phyloP scores from a whole-genome alignment of 371 early-diverging fungal species.

The Apophysomyces variabilis region DNA sequence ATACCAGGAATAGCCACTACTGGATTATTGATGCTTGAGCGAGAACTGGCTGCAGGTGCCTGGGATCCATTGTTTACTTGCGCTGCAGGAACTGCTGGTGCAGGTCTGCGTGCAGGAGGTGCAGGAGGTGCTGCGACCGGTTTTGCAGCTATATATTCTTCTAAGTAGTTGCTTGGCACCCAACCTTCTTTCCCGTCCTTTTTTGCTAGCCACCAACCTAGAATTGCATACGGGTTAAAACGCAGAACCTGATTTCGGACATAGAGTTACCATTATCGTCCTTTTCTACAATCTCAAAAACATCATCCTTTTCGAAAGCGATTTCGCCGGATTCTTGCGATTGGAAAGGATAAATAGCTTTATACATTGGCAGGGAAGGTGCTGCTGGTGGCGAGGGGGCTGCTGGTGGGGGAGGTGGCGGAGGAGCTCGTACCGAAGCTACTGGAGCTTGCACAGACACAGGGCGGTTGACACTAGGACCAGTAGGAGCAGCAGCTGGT shows the following conservation, averaged over 20 bases:
- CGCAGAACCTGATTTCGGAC: not conserved
- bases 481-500: constrained; percentile 17
- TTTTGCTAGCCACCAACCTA: constrained; percentile 83
- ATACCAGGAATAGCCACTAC: constrained; percentile 28
- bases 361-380: constrained; percentile 64
- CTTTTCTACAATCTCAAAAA: constrained; percentile 79
- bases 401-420: constrained; percentile 66
- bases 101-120: constrained; percentile 53
- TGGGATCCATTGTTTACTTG: constrained; percentile 10
- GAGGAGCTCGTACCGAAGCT: constrained; percentile 27
- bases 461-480: constrained; percentile 28
- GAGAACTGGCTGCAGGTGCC: not conserved
- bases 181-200: constrained; percentile 79
- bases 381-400: constrained; percentile 45
- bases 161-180: constrained; percentile 87
- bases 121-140: constrained; percentile 61
- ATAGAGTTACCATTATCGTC: constrained; percentile 64
- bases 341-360: constrained; percentile 77
- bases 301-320: constrained; percentile 68
- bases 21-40: constrained; percentile 6
- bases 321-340: constrained; percentile 71
- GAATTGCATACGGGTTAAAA: not conserved
- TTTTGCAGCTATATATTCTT: constrained; percentile 53
- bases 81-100: constrained; percentile 41
- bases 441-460: constrained; percentile 24